Base-by-base conservation (phyloP, 2,329 filamentous ascomycete genomes). In the Tothia fuscella region DNA sequence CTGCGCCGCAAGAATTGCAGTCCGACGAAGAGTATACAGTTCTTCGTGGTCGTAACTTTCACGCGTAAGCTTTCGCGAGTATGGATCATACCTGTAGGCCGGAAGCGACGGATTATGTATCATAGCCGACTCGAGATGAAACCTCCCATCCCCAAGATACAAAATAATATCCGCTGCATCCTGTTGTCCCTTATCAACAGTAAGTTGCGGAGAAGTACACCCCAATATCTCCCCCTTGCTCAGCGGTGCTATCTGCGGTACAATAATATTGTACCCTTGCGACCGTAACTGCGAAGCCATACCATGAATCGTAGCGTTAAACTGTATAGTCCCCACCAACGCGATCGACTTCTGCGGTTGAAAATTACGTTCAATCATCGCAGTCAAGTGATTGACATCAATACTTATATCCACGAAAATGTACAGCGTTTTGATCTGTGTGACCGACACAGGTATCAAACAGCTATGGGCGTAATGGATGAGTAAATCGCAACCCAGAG, bases 391-490 rank as follows among this genome's bases (percentile, higher is more conserved):
- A 10, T 77, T 67, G 0, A 85, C 84, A 61, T 98, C 91, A 58
- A 98, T 96, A 61, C 81, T 85, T 56, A 98, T 98, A 59, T 94
- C 88, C 43, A 98, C 91, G 58, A 98, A 98, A 50, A 98, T 87
- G 61, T 98, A 98, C 0, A 98, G 72, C 1, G 89, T 96, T 60
- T 93, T 91, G 56, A 98, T 96, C 62, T 87, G 85, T 44, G 91
- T 98, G 12, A 96, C 84, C 51, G 93, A 89, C 9, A 96, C 87
- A 0, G 91, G 91, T 51, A 98, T 93, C 48, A 98, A 71, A 53
- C 91, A 98, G 57, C 84, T 93, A 64, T 98, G 91, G 1, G 91
- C 91, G 57, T 98, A 98, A 64, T 98, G 91, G 1, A 98, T 84
- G 7, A 98, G 71, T 5, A 98, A 68, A 53, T 98, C 91, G 58